phyloP scores from a whole-genome alignment of 1,284 basidiomycete species.

The Chalciporus piperatoides region DNA sequence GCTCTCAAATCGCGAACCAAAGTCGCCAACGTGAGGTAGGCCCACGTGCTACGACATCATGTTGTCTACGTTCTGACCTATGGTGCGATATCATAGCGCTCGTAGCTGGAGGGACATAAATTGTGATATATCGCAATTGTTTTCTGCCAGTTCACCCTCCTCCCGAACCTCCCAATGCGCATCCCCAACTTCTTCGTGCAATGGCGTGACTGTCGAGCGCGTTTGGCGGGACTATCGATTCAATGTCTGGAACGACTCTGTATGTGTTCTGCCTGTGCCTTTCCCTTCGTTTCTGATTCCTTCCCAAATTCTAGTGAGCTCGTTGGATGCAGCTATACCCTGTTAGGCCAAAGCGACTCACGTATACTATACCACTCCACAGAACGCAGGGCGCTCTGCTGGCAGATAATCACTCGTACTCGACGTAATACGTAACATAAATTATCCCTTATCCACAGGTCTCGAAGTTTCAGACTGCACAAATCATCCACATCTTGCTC shows the following conservation, averaged over 20 bases:
- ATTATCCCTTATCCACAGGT: slow-evolving; percentile 22
- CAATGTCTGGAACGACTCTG: slow-evolving; percentile 50
- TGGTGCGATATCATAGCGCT: slow-evolving; percentile 39
- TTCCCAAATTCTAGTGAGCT: slow-evolving; percentile 21
- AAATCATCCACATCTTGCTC: slow-evolving; percentile 25
- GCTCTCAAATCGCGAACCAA: slow-evolving; percentile 61
- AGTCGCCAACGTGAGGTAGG: slow-evolving; percentile 68
- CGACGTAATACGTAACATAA: slow-evolving; percentile 33
- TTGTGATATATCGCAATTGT: slow-evolving; percentile 58
- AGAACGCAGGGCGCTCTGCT: slow-evolving; percentile 31
- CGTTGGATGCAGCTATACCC: slow-evolving; percentile 24
- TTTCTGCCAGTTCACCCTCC: slow-evolving; percentile 36
- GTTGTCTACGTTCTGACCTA: slow-evolving; percentile 7
- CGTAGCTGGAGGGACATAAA: slow-evolving; percentile 62
- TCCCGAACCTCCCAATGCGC: slow-evolving; percentile 31
- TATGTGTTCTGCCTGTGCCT: slow-evolving; percentile 16
- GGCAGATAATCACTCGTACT: slow-evolving; percentile 25
- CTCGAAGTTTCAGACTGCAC: slow-evolving; percentile 11
- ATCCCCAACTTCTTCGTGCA: slow-evolving; percentile 35
- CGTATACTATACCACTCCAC: slow-evolving; percentile 32
- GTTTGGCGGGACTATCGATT: slow-evolving; percentile 65
- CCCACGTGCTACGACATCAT: slow-evolving; percentile 13
- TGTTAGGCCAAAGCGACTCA: slow-evolving; percentile 16
- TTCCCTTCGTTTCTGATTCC: slow-evolving; percentile 6
- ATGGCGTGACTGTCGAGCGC: slow-evolving; percentile 60